Evolutionary conservation across 1,284 basidiomycete genomes (phyloP).

Genomic region (Cryptococcus sp.): DNA sequence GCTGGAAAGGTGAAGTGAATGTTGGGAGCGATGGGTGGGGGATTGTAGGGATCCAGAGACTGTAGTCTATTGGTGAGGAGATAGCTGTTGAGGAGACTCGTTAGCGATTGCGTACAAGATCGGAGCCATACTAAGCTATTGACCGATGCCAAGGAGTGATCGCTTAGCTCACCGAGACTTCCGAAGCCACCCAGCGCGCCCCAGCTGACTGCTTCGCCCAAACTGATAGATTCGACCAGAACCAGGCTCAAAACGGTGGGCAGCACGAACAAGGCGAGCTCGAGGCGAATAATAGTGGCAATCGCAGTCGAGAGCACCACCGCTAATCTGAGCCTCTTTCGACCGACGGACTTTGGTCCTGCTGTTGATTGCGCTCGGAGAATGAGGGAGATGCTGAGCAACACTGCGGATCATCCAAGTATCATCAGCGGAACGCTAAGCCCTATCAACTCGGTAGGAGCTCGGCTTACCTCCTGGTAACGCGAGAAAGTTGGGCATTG

Average conservation of each 20-base stretch:
- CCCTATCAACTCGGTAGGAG: background rate
- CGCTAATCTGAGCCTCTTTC: conserved; percentile 32
- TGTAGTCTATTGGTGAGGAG: conserved; percentile 74
- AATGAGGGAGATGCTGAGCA: conserved; percentile 22
- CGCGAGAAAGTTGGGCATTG: conserved; percentile 92
- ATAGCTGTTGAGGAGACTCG: conserved; percentile 54
- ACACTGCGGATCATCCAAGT: conserved; percentile 2
- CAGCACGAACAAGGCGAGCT: conserved; percentile 69
- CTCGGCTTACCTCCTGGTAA: conserved; percentile 68
- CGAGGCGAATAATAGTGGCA: conserved; percentile 75
- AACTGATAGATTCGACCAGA: conserved; percentile 54
- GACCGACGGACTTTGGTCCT: conserved; percentile 9
- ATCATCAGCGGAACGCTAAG: background rate
- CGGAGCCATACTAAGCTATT: no score
- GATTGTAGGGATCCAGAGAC: conserved; percentile 67
- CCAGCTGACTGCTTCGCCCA: conserved; percentile 58
- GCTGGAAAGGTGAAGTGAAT: conserved; percentile 47
- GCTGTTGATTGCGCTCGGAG: conserved; percentile 17
- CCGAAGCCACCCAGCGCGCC: conserved; percentile 61
- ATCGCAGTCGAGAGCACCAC: conserved; percentile 63
- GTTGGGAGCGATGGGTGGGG: conserved; percentile 37
- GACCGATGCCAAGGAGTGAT: conserved; percentile 4
- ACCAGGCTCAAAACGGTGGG: conserved; percentile 66
- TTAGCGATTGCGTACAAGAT: no score
- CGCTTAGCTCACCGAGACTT: conserved; percentile 59